Conservation (phyloP, 805 yeast genomes). For the Yarrowia sp. region DNA sequence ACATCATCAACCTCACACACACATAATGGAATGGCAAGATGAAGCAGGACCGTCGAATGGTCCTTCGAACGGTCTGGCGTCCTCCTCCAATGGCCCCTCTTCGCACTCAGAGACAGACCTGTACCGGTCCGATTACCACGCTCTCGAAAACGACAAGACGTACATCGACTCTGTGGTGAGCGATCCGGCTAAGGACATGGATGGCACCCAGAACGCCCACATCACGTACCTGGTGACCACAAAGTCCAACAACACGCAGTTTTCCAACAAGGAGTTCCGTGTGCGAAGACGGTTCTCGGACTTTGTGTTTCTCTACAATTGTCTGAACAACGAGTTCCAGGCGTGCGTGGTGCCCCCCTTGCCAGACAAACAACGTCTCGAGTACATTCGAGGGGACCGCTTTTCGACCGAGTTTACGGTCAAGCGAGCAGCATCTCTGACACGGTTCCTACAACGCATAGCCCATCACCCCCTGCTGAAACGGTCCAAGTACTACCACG, state of each 20-base stretch:
- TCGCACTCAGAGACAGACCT: slow-evolving; percentile 17
- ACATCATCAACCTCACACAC: not conserved
- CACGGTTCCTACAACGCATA: slow-evolving; percentile 75
- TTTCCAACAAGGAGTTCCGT: slow-evolving; percentile 54
- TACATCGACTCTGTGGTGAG: slow-evolving; percentile 56
- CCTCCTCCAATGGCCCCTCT: not conserved
- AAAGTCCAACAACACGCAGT: slow-evolving; percentile 65
- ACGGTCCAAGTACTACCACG: slow-evolving; percentile 70
- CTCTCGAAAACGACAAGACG: slow-evolving; percentile 40
- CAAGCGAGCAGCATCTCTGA: slow-evolving; percentile 80
- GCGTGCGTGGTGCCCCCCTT: slow-evolving; percentile 89
- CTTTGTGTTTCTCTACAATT: slow-evolving; percentile 77
- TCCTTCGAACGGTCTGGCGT: not conserved
- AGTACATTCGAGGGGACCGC: slow-evolving; percentile 92
- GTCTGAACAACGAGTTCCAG: slow-evolving; percentile 78
- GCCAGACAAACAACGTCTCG: slow-evolving; percentile 90
- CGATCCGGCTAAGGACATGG: slow-evolving; percentile 72
- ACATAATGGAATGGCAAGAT: slow-evolving; percentile 33
- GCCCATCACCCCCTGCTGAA: slow-evolving; percentile 74
- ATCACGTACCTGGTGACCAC: slow-evolving; percentile 75
- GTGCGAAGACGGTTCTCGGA: slow-evolving; percentile 88
- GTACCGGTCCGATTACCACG: slow-evolving; percentile 34
- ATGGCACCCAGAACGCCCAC: slow-evolving; percentile 72
- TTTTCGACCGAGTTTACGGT: slow-evolving; percentile 84
- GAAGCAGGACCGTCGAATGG: slow-evolving; percentile 24